Conservation (phyloP, 176 grass and related monocot species). For the Rhipidocladum racemiflorum region DNA sequence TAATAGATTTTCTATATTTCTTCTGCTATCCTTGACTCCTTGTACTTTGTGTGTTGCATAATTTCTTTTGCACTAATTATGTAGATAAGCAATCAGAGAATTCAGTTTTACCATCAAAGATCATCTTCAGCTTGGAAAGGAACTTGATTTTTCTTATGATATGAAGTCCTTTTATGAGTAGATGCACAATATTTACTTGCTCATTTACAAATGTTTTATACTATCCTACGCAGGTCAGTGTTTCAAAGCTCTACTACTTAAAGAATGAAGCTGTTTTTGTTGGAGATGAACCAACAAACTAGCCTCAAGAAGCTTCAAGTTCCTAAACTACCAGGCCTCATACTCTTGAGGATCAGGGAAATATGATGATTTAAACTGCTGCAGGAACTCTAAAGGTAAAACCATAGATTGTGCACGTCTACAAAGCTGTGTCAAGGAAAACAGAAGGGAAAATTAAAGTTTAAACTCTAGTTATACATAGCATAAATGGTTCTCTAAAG, state of each 20-base stretch:
- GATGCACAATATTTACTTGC: slow-evolving; percentile 6
- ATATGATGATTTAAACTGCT: slow-evolving; percentile 94
- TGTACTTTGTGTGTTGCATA: background rate
- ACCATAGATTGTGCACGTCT: slow-evolving; percentile 80
- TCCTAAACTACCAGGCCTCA: slow-evolving; percentile 68
- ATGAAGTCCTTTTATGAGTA: slow-evolving; percentile 6
- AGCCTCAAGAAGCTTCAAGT: slow-evolving; percentile 89
- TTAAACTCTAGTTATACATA: too few species aligned
- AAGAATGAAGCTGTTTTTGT: slow-evolving; percentile 94
- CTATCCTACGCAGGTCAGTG: slow-evolving; percentile 60
- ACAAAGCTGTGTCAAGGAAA: slow-evolving; percentile 60
- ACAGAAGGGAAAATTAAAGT: too few species aligned
- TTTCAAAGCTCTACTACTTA: slow-evolving; percentile 96
- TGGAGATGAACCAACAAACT: slow-evolving; percentile 83
- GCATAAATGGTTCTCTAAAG: too few species aligned
- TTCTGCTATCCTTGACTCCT: background rate
- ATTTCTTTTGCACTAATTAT: slow-evolving; percentile 38
- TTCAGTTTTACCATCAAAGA: slow-evolving; percentile 85
- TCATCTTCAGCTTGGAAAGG: slow-evolving; percentile 88
- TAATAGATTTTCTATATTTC: slow-evolving; percentile 33
- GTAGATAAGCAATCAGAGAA: slow-evolving; percentile 65
- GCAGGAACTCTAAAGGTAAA: slow-evolving; percentile 88
- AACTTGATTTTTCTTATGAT: slow-evolving; percentile 59
- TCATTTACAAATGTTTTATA: slow-evolving; percentile 7
- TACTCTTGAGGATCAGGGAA: slow-evolving; percentile 79